Evolutionary conservation across 257 asterid species (phyloP).

Genomic region (Penstemon barbatus): DNA sequence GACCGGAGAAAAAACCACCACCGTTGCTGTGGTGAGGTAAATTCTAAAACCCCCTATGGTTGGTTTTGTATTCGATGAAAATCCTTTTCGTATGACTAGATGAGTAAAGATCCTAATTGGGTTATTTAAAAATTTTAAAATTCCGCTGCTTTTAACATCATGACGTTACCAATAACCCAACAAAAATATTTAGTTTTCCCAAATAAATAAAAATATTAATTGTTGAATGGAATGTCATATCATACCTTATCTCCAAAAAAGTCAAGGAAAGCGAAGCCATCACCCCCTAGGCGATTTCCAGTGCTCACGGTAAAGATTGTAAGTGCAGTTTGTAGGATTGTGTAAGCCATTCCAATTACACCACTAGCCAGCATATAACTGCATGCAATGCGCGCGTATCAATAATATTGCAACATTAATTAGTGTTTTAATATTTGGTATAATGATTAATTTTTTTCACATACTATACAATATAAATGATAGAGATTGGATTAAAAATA

Average conservation of each 20-base stretch:
- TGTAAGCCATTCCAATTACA: conserved; percentile 45
- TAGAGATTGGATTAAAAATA: not conserved
- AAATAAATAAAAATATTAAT: too few relatives aligned
- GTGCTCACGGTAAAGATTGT: conserved; percentile 40
- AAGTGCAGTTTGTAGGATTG: conserved; percentile 47
- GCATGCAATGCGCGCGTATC: conserved; percentile 9
- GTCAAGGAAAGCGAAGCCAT: conserved; percentile 36
- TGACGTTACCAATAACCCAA: too few relatives aligned
- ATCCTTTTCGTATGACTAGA: too few relatives aligned
- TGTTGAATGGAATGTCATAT: not conserved
- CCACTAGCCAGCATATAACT: conserved; percentile 48
- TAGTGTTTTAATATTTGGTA: not conserved
- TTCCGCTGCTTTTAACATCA: too few relatives aligned
- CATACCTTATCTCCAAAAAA: conserved; percentile 52
- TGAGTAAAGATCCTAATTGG: too few relatives aligned
- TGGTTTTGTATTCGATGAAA: too few relatives aligned
- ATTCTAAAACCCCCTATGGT: too few relatives aligned
- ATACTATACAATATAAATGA: too few relatives aligned
- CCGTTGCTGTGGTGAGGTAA: too few relatives aligned
- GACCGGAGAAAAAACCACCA: too few relatives aligned
- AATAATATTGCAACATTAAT: not conserved
- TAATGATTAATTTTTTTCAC: too few relatives aligned
- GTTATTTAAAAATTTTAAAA: too few relatives aligned
- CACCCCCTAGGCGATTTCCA: conserved; percentile 53
- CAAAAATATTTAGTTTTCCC: not conserved